Conservation (phyloP, 345 rosid species). For the Physaria fendleri region DNA sequence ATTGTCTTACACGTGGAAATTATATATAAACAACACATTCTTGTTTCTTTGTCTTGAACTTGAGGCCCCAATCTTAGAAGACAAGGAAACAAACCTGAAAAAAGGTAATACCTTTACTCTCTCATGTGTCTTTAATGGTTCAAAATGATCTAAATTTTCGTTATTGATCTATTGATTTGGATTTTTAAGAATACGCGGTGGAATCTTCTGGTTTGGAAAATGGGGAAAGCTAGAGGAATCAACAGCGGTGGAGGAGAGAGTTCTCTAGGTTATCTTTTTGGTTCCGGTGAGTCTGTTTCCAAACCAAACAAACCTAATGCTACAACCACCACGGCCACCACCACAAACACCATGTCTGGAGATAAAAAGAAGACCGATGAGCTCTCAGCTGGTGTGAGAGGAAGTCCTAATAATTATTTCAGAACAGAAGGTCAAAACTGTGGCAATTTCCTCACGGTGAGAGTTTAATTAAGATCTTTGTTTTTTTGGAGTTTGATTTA, state of each 20-base stretch:
- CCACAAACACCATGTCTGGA: conserved; percentile 23
- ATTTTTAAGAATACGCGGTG: conserved; percentile 1
- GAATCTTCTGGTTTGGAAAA: conserved; percentile 11
- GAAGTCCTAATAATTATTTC: conserved; percentile 59
- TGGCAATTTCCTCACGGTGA: conserved; percentile 80
- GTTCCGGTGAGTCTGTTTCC: conserved; percentile 49
- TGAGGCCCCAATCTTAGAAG: conserved; percentile 16
- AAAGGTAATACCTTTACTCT: neutral
- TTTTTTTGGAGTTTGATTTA: neutral
- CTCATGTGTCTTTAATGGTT: neutral
- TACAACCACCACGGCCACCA: conserved; percentile 26
- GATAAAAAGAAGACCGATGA: conserved; percentile 34
- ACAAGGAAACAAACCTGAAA: conserved; percentile 6
- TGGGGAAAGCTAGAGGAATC: conserved; percentile 75
- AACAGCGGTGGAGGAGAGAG: conserved; percentile 90
- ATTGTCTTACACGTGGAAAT: conserved; percentile 21
- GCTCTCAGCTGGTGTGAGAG: conserved; percentile 63
- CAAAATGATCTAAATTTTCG: neutral
- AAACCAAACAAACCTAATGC: conserved; percentile 36
- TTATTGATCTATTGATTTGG: neutral
- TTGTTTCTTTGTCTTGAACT: conserved; percentile 19
- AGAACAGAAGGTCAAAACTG: conserved; percentile 81
- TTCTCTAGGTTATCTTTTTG: conserved; percentile 82
- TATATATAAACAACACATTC: neutral
- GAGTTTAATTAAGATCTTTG: neutral